These are phyloP conservation scores for Alloteropsis semialata DNA, from an alignment of 176 grass and related monocot genomes.

Conservation along the genomic window DNA sequence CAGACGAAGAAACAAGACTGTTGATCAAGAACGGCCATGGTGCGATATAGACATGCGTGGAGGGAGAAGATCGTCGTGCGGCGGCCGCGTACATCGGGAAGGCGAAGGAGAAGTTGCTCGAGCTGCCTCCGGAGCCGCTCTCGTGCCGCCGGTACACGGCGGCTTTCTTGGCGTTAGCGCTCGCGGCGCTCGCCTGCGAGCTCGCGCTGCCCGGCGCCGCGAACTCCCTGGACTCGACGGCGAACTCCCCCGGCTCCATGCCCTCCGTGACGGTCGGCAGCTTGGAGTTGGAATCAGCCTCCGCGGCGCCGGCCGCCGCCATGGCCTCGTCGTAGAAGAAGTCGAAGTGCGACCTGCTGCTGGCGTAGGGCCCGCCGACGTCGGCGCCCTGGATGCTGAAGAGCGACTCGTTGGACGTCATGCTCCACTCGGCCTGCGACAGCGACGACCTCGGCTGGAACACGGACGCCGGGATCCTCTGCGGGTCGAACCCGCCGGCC, in stretches of 20 bases:
- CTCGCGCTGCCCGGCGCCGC: constrained; percentile 21
- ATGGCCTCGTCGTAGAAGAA: constrained; percentile 47
- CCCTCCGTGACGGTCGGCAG: constrained; percentile 22
- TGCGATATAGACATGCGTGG: not conserved
- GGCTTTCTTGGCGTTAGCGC: not conserved
- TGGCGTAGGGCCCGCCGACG: constrained; percentile 4
- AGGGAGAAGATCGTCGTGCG: not conserved
- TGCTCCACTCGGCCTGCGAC: constrained; percentile 66
- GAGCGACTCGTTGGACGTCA: constrained; percentile 68
- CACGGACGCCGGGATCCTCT: constrained; percentile 62
- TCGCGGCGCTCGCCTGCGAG: not conserved
- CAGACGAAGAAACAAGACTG: not conserved
- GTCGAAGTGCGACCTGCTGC: constrained; percentile 50
- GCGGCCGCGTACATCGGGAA: constrained; percentile 59
- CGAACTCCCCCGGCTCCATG: not conserved
- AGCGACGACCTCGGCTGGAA: constrained; percentile 48
- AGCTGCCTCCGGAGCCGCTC: constrained; percentile 48
- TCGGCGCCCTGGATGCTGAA: constrained; percentile 76
- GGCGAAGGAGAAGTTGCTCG: constrained; percentile 69
- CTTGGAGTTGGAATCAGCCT: constrained; percentile 9
- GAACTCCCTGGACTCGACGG: not conserved
- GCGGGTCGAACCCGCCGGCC: constrained; percentile 32
- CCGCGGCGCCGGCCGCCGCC: not conserved
- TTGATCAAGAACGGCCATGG: not conserved
- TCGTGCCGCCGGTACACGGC: constrained; percentile 17